These are phyloP conservation scores for Russula dissimulans DNA, from an alignment of 768 basidiomycete genomes.

Conservation along the genomic window DNA sequence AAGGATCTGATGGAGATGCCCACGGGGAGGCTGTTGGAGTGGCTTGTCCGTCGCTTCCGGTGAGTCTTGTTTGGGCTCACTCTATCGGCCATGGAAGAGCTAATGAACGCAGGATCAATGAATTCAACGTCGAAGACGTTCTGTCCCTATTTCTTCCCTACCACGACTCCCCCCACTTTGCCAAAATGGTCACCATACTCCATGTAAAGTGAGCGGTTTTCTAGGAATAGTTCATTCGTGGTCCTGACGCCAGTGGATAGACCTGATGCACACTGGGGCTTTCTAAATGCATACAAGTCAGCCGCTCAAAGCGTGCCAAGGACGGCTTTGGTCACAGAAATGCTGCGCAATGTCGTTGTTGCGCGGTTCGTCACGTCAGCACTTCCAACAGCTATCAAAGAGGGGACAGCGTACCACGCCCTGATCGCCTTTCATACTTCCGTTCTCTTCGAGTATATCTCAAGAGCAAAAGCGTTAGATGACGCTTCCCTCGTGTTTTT, in stretches of 20 bases:
- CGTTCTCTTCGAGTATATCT: constrained; percentile 70
- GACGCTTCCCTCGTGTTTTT: constrained; percentile 59
- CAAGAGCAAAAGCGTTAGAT: constrained; percentile 44
- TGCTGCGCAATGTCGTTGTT: constrained; percentile 61
- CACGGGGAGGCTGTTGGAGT: constrained; percentile 80
- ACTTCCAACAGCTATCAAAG: constrained; percentile 49
- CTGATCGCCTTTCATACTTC: constrained; percentile 79
- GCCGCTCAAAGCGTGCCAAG: constrained; percentile 70
- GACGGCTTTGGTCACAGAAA: constrained; percentile 61
- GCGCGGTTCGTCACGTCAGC: constrained; percentile 63
- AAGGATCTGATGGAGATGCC: constrained; percentile 76
- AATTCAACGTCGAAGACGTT: constrained; percentile 79
- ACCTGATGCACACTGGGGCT: constrained; percentile 52
- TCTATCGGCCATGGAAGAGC: neutral
- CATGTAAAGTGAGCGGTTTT: constrained; percentile 49
- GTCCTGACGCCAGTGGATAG: constrained; percentile 29
- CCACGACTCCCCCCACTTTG: constrained; percentile 90
- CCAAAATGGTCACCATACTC: constrained; percentile 85
- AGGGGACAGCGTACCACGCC: constrained; percentile 42
- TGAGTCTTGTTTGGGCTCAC: constrained; percentile 26
- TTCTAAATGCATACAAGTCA: constrained; percentile 67
- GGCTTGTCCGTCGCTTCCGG: constrained; percentile 93
- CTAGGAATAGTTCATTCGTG: neutral
- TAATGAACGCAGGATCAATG: constrained; percentile 57
- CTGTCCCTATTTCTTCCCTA: constrained; percentile 86